Evolutionary conservation across 345 rosid species (phyloP).

Genomic region (Orychophragmus violaceus): DNA sequence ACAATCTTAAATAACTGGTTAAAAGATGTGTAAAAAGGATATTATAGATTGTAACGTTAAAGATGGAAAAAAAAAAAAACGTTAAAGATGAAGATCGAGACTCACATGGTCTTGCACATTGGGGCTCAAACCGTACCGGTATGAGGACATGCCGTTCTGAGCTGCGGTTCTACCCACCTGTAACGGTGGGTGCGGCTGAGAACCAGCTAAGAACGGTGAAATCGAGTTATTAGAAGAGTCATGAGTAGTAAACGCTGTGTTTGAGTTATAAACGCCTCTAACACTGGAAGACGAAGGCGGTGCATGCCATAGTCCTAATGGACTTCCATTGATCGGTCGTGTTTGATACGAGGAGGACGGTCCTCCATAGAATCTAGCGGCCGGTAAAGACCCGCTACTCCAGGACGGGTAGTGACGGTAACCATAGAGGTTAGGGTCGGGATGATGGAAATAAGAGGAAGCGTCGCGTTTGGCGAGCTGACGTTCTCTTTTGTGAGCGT

Average conservation of each 20-base stretch:
- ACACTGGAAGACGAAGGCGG: conserved; percentile 2
- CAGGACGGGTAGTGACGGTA: conserved; percentile 23
- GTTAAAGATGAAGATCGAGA: conserved; percentile 36
- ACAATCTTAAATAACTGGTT: neutral
- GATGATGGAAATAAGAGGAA: conserved; percentile 29
- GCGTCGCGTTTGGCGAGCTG: conserved; percentile 39
- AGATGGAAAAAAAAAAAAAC: conserved; percentile 32
- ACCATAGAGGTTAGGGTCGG: conserved; percentile 8
- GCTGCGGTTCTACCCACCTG: neutral
- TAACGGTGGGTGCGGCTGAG: conserved; percentile 3
- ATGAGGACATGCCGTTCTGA: conserved; percentile 13
- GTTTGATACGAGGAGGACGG: neutral
- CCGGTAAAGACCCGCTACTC: conserved; percentile 3
- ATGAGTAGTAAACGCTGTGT: neutral
- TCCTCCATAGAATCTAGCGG: conserved; percentile 11
- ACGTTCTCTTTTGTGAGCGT: conserved; percentile 52
- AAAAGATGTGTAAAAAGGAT: neutral
- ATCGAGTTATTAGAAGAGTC: conserved; percentile 3
- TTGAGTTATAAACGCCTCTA: conserved; percentile 17
- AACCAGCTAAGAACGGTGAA: conserved; percentile 11
- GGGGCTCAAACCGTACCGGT: conserved; percentile 14
- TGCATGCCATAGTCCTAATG: conserved; percentile 15
- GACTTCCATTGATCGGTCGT: conserved; percentile 17
- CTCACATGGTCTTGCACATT: conserved; percentile 33
- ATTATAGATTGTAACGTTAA: neutral